These are phyloP conservation scores for Grosmannia huntii DNA, from an alignment of 2,329 filamentous ascomycete species.

Conservation along the genomic window DNA sequence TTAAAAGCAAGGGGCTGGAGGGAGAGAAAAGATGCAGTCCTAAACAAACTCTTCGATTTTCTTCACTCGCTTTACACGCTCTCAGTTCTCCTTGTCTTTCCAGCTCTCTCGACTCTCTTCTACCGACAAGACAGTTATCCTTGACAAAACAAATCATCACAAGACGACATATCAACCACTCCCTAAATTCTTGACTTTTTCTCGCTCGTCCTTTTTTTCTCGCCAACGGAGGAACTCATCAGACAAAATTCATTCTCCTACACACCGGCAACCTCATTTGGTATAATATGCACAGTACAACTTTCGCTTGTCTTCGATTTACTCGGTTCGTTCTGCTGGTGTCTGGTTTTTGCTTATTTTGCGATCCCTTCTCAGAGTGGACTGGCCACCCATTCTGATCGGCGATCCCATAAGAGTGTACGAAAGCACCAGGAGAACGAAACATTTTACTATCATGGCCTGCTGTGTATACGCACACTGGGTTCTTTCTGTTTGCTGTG, in stretches of 20 bases:
- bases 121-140: not conserved
- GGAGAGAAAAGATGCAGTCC: not conserved
- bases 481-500: not conserved
- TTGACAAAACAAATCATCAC: not conserved
- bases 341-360: not conserved
- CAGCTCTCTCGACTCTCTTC: not conserved
- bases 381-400: not conserved
- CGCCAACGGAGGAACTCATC: not conserved
- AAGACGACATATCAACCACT: not conserved
- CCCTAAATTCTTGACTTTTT: not conserved
- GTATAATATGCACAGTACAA: not conserved
- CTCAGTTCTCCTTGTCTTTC: not conserved
- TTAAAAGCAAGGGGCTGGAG: not conserved
- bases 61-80: not conserved
- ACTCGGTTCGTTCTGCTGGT: not conserved
- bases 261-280: not conserved
- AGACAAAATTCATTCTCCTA: not conserved
- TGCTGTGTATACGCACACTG: not conserved
- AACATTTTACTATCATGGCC: not conserved
- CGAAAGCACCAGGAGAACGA: conserved; percentile 13
- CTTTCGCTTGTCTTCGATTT: not conserved
- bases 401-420: not conserved
- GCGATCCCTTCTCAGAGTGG: not conserved
- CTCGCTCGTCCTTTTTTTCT: not conserved
- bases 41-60: not conserved